Evolutionary conservation across 2,329 filamentous ascomycete species (phyloP).

Genomic region (Xylariales sp.): DNA sequence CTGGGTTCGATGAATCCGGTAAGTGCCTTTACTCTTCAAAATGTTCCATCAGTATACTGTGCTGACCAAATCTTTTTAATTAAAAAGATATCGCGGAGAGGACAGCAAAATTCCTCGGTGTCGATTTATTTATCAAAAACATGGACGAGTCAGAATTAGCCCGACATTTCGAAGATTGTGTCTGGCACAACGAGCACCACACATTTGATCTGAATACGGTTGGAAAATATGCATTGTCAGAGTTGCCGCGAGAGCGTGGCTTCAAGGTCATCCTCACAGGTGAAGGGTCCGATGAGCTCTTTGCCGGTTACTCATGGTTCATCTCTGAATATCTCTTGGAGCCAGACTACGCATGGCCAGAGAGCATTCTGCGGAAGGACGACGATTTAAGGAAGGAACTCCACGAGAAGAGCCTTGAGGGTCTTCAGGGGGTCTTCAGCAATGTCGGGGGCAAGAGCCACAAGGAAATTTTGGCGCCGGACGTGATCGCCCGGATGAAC

Average conservation of each 20-base stretch:
- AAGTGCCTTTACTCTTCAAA: slow-evolving; percentile 1
- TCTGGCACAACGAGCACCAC: slow-evolving; percentile 31
- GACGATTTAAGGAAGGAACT: slow-evolving; percentile 6
- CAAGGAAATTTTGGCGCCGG: background rate
- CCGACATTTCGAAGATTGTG: slow-evolving; percentile 39
- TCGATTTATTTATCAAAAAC: slow-evolving; percentile 33
- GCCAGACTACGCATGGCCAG: slow-evolving; percentile 8
- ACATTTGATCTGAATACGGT: slow-evolving; percentile 40
- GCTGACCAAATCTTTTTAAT: too few species aligned
- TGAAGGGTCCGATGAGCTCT: slow-evolving; percentile 14
- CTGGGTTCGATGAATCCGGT: slow-evolving; percentile 43
- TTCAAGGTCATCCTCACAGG: slow-evolving; percentile 25
- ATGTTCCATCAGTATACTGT: background rate
- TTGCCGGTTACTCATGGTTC: slow-evolving; percentile 14
- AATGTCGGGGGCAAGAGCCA: background rate
- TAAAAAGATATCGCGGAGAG: slow-evolving; percentile 23
- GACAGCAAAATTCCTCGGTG: slow-evolving; percentile 36
- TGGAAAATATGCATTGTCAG: slow-evolving; percentile 39
- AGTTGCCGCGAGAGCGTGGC: slow-evolving; percentile 33
- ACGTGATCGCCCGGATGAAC: slow-evolving; percentile 3
- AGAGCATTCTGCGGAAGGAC: slow-evolving; percentile 6
- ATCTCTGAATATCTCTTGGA: slow-evolving; percentile 10
- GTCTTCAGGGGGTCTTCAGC: background rate
- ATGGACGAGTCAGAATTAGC: slow-evolving; percentile 32
- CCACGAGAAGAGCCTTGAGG: background rate